These are phyloP conservation scores for Debaryomyces sp. DNA, from an alignment of 1,139 yeast species.

Conservation along the genomic window DNA sequence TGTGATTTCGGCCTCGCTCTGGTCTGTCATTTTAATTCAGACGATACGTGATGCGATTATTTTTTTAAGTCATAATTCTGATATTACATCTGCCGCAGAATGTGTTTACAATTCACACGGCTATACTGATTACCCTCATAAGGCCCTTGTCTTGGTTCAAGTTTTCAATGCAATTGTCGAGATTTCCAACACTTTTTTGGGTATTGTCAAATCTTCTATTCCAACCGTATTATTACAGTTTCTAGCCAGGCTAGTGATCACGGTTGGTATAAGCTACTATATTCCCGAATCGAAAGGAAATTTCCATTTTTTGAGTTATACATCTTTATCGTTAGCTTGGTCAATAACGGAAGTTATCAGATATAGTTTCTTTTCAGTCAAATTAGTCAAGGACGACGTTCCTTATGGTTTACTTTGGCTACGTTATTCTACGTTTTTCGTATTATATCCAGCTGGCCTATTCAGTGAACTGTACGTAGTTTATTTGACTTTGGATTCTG, in stretches of 20 bases:
- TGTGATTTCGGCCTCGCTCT: constrained; percentile 62
- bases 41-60: constrained; percentile 18
- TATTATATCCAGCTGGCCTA: constrained; percentile 40
- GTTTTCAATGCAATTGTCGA: constrained; percentile 33
- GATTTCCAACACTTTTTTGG: constrained; percentile 25
- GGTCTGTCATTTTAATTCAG: constrained; percentile 54
- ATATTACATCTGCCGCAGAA: neutral
- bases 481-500: constrained; percentile 24
- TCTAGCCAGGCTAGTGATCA: constrained; percentile 35
- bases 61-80: constrained; percentile 8
- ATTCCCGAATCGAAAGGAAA: constrained; percentile 39
- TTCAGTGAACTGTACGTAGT: constrained; percentile 34
- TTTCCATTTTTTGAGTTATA: constrained; percentile 25
- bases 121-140: constrained; percentile 30
- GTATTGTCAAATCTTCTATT: constrained; percentile 35
- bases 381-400: constrained; percentile 14
- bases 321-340: constrained; percentile 36
- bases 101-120: constrained; percentile 2
- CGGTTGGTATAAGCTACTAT: constrained; percentile 32
- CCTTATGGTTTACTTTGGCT: constrained; percentile 33
- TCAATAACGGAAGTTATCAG: constrained; percentile 34
- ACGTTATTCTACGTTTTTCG: constrained; percentile 35
- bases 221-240: constrained; percentile 34
- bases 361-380: constrained; percentile 31
- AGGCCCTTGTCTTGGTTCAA: constrained; percentile 30